Evolutionary conservation across 805 yeast genomes (phyloP), one percentile per base, ranked within the genome.

Genomic region (Metschnikowia henanensis): DNA sequence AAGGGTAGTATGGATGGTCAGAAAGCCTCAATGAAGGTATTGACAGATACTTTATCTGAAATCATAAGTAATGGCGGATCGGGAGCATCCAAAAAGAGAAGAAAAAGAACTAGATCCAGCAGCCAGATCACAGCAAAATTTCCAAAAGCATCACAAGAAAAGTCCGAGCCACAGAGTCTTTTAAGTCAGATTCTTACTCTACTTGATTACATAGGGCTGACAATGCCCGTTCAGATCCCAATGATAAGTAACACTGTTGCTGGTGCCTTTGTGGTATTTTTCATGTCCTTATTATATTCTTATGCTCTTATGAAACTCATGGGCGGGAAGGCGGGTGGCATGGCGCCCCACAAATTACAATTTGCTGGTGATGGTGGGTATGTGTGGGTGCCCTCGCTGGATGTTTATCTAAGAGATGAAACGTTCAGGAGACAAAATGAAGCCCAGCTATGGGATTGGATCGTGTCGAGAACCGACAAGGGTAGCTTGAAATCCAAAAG

Each of bases 1-100:
- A 84, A 82, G 50, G 91, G 91, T 44, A 83, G 96, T 12, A 68
- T 74, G 35, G 79, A 82, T 26, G 99, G 99, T 0, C 97, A 90
- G 61, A 70, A 74, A 35, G 75, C 38, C n/a, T 53, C 43, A 10
- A 45, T 42, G 61, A 54, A 42, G 37, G 37, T 21, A 6, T 31
- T 50, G 35, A 43, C 41, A 28, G 53, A 45, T 26, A 32, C 47
- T 3, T 19, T 56, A n/a, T 34, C 35, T 6, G 51, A 46, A 3
- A 35, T 43, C 1, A 17, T 51, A 13, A 36, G 30, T 16, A 20
- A 39, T n/a, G 51, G 53, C 2, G 47, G 41, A 15, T 38, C 43
- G 19, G 35, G 37, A 7, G 47, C 48, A 5, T 30, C 45, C 12
- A 52, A 49, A 35, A 51, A 35, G 34, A 50, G 46, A 37, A 43